phyloP scores from a whole-genome alignment of 2,329 filamentous ascomycete genomes.

The Botrytis tulipae region DNA sequence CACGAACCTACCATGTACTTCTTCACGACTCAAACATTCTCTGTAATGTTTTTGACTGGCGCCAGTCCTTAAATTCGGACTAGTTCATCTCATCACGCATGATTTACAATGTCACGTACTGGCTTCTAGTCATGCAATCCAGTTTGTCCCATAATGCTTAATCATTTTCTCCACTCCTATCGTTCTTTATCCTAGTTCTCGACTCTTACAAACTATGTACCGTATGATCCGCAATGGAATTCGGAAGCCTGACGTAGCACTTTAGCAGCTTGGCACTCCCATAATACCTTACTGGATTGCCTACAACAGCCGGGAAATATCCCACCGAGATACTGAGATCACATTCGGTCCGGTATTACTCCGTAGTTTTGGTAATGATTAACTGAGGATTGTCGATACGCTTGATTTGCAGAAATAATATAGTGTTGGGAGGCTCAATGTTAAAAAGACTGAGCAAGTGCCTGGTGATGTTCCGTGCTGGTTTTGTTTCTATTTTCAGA shows the following conservation, averaged over 20 bases:
- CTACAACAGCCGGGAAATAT: neutral
- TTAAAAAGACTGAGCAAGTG: neutral
- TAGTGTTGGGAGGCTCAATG: neutral
- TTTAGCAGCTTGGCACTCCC: neutral
- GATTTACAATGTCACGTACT: neutral
- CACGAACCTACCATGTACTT: neutral
- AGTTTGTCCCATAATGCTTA: neutral
- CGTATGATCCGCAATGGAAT: neutral
- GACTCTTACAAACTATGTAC: no score
- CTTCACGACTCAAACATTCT: neutral
- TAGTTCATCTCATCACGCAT: neutral
- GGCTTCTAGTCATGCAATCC: neutral
- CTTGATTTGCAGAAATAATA: neutral
- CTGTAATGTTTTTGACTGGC: neutral
- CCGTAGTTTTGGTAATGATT: neutral
- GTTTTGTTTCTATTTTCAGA: slow-evolving; percentile 1
- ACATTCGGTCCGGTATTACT: neutral
- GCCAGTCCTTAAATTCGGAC: no score
- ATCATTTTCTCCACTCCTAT: neutral
- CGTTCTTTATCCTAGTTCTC: neutral
- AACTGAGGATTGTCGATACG: neutral
- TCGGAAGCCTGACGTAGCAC: neutral
- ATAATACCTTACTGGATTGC: neutral
- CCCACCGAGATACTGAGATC: neutral
- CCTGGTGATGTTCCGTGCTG: neutral